Percentiles rank a stretch among this genome's conserved stretches.
These are phyloP conservation scores for Cercospora nicotianae DNA, from an alignment of 2,329 filamentous ascomycete genomes.

Conservation along the genomic window DNA sequence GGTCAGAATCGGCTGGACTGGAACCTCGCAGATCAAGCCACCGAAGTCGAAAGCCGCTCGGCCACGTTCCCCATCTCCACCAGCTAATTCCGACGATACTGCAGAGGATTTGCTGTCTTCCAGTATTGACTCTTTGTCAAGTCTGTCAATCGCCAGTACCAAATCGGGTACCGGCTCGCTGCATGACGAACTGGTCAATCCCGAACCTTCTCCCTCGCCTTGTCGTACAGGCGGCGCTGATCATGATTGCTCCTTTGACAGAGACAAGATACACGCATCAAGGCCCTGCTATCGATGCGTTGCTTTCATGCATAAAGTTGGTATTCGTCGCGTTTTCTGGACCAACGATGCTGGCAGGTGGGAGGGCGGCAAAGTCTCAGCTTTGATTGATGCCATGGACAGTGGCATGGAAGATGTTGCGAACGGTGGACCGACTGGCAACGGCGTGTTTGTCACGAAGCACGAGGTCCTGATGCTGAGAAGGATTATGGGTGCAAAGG, in stretches of 20 bases:
- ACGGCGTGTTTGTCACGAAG: slow-evolving; percentile 54
- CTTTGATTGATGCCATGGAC: slow-evolving; percentile 51
- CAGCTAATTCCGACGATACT: background rate
- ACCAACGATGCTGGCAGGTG: slow-evolving; percentile 51
- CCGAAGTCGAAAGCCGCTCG: background rate
- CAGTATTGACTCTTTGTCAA: slow-evolving; percentile 20
- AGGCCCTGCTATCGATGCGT: slow-evolving; percentile 56
- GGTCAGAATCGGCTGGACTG: slow-evolving; percentile 43
- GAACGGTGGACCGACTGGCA: slow-evolving; percentile 20
- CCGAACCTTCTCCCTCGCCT: slow-evolving; percentile 23
- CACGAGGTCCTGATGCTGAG: slow-evolving; percentile 54
- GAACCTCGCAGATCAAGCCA: slow-evolving; percentile 18
- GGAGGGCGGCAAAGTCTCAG: slow-evolving; percentile 53
- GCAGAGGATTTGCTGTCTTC: slow-evolving; percentile 11
- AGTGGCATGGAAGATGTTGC: slow-evolving; percentile 29
- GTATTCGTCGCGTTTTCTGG: slow-evolving; percentile 57
- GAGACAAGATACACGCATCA: slow-evolving; percentile 41
- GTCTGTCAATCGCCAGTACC: slow-evolving; percentile 18
- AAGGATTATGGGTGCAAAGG: slow-evolving; percentile 36
- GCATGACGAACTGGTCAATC: slow-evolving; percentile 49
- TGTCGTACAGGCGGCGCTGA: background rate
- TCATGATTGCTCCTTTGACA: slow-evolving; percentile 21
- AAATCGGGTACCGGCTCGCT: slow-evolving; percentile 42
- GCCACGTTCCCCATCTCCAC: background rate
- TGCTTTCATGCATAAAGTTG: slow-evolving; percentile 53